phyloP scores from a whole-genome alignment of 768 basidiomycete species.

The Rubroboletus pulcherrimus region DNA sequence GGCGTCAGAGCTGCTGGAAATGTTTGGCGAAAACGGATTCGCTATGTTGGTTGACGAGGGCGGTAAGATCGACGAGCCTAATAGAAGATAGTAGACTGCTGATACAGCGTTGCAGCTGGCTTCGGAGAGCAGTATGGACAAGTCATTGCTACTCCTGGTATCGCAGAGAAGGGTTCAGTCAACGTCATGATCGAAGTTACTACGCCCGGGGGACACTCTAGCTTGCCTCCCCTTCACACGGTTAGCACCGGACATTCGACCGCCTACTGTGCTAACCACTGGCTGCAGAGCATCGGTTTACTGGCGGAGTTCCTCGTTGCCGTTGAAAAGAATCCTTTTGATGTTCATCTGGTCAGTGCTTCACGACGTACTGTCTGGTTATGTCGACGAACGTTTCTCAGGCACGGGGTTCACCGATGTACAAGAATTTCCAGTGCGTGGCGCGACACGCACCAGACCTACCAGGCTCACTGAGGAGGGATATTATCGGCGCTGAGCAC shows the following conservation, averaged over 20 bases:
- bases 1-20: slow-evolving; percentile 44
- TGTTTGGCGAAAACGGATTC: slow-evolving; percentile 69
- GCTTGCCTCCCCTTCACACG: slow-evolving; percentile 78
- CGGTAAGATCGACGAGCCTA: slow-evolving; percentile 37
- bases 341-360: slow-evolving; percentile 45
- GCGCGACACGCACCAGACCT: slow-evolving; percentile 59
- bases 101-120: slow-evolving; percentile 36
- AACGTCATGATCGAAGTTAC: slow-evolving; percentile 62
- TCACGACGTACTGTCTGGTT: background rate
- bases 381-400: slow-evolving; percentile 17
- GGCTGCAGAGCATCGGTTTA: slow-evolving; percentile 74
- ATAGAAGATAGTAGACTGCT: background rate
- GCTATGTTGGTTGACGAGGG: slow-evolving; percentile 89
- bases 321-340: slow-evolving; percentile 63
- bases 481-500: slow-evolving; percentile 44
- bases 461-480: slow-evolving; percentile 41
- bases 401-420: slow-evolving; percentile 57
- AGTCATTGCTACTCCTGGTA: slow-evolving; percentile 56
- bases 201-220: slow-evolving; percentile 80
- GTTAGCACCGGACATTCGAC: slow-evolving; percentile 32
- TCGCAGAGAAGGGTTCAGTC: slow-evolving; percentile 72
- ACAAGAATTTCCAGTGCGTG: slow-evolving; percentile 59
- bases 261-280: slow-evolving; percentile 7
- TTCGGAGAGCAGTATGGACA: slow-evolving; percentile 49
- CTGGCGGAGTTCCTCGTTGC: slow-evolving; percentile 66